Conservation (phyloP, 768 basidiomycete genomes). For the Suillus fuscotomentosus region DNA sequence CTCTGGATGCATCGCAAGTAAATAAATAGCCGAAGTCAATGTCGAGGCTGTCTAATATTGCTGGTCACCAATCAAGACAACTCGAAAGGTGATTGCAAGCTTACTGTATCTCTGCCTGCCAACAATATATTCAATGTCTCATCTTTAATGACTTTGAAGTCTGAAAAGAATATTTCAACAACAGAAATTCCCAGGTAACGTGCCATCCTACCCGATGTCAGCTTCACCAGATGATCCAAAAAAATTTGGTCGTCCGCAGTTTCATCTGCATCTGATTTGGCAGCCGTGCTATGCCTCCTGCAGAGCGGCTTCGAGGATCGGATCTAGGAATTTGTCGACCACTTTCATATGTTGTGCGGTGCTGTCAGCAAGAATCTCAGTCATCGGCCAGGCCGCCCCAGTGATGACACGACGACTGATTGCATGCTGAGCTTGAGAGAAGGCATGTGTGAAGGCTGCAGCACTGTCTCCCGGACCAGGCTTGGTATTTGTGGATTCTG, state of each 20-base stretch:
- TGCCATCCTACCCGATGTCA: slow-evolving; percentile 33
- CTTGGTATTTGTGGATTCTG: slow-evolving; percentile 5
- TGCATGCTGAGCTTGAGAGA: slow-evolving; percentile 30
- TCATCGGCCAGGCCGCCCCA: slow-evolving; percentile 39
- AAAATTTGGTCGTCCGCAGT: slow-evolving; percentile 35
- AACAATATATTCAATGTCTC: slow-evolving; percentile 43
- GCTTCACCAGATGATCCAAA: slow-evolving; percentile 38
- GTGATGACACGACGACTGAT: slow-evolving; percentile 27
- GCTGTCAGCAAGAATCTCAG: slow-evolving; percentile 34
- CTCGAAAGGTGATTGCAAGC: not conserved
- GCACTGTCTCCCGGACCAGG: slow-evolving; percentile 1
- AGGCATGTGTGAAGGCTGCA: slow-evolving; percentile 32
- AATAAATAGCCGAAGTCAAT: slow-evolving; percentile 44
- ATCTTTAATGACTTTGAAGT: slow-evolving; percentile 35
- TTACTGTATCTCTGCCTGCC: slow-evolving; percentile 44
- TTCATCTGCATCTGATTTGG: slow-evolving; percentile 11
- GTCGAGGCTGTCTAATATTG: slow-evolving; percentile 39
- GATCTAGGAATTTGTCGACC: slow-evolving; percentile 37
- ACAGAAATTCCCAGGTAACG: not conserved
- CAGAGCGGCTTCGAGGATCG: slow-evolving; percentile 38
- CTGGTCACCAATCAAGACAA: not conserved
- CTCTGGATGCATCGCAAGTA: slow-evolving; percentile 45
- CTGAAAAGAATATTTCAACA: slow-evolving; percentile 10
- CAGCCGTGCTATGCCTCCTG: slow-evolving; percentile 17
- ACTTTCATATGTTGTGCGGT: slow-evolving; percentile 34